phyloP scores from a whole-genome alignment of 2,329 filamentous ascomycete genomes.

The Trichothecium roseum region DNA sequence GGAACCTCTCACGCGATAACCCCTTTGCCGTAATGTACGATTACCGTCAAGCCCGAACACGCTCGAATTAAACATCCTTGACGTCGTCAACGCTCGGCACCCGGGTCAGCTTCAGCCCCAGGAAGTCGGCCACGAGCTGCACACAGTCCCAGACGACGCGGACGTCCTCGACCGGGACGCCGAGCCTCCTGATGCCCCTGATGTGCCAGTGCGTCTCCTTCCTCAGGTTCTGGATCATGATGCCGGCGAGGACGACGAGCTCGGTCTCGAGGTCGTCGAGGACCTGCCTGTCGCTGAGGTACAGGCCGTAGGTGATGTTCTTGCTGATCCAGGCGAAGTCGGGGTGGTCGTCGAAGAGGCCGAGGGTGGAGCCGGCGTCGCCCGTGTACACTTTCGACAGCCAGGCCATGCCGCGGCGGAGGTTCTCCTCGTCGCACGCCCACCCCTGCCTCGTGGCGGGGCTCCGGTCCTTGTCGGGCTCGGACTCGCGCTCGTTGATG shows the following conservation, averaged over 20 bases:
- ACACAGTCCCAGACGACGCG: conserved; percentile 15
- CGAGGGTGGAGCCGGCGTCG: conserved; percentile 26
- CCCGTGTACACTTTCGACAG: conserved; percentile 44
- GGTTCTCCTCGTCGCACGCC: conserved; percentile 46
- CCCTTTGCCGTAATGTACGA: no score
- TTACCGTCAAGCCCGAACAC: no score
- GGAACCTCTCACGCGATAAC: no score
- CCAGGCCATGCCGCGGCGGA: conserved; percentile 42
- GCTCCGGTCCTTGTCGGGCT: conserved; percentile 46
- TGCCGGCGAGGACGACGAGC: conserved; percentile 39
- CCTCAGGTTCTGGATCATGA: conserved; percentile 47
- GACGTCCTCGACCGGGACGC: conserved; percentile 15
- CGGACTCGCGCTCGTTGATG: conserved; percentile 37
- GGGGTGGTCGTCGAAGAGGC: conserved; percentile 23
- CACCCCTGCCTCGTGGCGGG: conserved; percentile 45
- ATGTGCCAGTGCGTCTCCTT: conserved; percentile 44
- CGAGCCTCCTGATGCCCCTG: conserved; percentile 14
- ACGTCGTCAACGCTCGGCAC: conserved; percentile 18
- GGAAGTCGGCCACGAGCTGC: conserved; percentile 13
- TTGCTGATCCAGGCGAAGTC: conserved; percentile 38
- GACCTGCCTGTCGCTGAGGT: conserved; percentile 44
- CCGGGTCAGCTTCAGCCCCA: conserved; percentile 11
- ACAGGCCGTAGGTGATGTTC: conserved; percentile 49
- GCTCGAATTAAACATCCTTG: conserved; percentile 13
- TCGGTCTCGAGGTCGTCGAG: conserved; percentile 44